Evolutionary conservation across 257 asterid genomes (phyloP).

Genomic region (Leonotis leonurus): DNA sequence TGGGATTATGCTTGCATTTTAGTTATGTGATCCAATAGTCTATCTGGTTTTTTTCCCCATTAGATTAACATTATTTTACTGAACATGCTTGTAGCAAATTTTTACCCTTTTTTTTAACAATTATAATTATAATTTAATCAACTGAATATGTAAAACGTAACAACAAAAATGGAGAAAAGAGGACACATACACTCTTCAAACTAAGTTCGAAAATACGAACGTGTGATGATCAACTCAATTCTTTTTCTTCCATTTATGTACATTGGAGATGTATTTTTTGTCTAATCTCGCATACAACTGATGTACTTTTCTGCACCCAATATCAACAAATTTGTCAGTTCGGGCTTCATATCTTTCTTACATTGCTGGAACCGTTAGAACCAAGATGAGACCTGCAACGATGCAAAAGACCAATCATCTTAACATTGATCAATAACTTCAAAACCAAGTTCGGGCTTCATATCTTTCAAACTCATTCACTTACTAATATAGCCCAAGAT

Average conservation of each 20-base stretch:
- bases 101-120: too few species aligned
- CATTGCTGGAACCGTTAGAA: constrained; percentile 53
- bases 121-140: too few species aligned
- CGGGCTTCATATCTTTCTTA: constrained; percentile 52
- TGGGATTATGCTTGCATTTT: too few species aligned
- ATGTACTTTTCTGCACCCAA: constrained; percentile 22
- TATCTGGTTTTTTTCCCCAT: too few species aligned
- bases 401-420: neutral
- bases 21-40: too few species aligned
- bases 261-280: constrained; percentile 23
- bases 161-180: too few species aligned
- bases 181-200: too few species aligned
- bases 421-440: neutral
- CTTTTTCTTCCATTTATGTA: constrained; percentile 37
- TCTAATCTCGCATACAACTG: constrained; percentile 24
- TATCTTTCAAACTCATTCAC: constrained; percentile 4
- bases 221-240: constrained; percentile 42
- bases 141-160: too few species aligned
- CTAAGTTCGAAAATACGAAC: too few species aligned
- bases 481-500: constrained; percentile 52
- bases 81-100: too few species aligned
- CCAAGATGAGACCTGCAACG: constrained; percentile 37
- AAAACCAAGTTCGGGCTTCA: too few species aligned
- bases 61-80: too few species aligned
- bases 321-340: constrained; percentile 25